Base-by-base conservation (phyloP, 108 stramenopile genomes). In the Fragilaria crotonensis region DNA sequence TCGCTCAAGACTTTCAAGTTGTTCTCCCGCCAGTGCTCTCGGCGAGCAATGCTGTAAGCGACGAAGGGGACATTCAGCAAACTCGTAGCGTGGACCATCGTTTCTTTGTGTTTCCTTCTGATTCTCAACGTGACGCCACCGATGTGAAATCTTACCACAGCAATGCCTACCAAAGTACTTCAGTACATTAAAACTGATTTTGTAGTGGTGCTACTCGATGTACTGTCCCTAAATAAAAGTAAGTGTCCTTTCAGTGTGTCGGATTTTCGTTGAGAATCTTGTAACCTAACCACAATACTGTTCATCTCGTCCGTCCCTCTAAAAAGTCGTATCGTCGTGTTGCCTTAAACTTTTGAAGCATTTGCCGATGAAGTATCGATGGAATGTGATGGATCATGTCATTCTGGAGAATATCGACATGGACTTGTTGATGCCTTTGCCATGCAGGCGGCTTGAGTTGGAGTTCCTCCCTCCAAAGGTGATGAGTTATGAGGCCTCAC, bases 71-170 rank as follows among this genome's bases (percentile, higher is more conserved):
- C 14, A 29, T 48, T 23, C 32, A 46, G 25, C 36, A 62, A 56
- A 89, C 76, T 26, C 51, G 90, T 31, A 80, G 78, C 48, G 87
- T 94, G 89, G 90, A 88, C 22, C 90, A 94, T 70, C 83, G 83
- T 31, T 83, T 94, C 26, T 88, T 90, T 18, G 47, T 74, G 11
- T 62, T 98, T 22, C 71, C 63, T 17, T 95, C 85, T 51, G 59
- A 45, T 30, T 63, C 78, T 3, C 25, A 56, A 3, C 7, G 17
- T 19, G 22, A 19, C 20, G 33, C 54, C 18, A 56, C 33, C 30
- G 23, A 36, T 31, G 54, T 56, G 18, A 60, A 58, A 1, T n/a
- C 71, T 73, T 22, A 22, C 21, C 5, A 22, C 21, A n/a, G 20
- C 48, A 50, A 22, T 20, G 21, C 21, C 21, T n/a, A 21, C 9